Evolutionary conservation across 495 filamentous ascomycete species (phyloP).

Genomic region (Barbatosphaeria neglecta): DNA sequence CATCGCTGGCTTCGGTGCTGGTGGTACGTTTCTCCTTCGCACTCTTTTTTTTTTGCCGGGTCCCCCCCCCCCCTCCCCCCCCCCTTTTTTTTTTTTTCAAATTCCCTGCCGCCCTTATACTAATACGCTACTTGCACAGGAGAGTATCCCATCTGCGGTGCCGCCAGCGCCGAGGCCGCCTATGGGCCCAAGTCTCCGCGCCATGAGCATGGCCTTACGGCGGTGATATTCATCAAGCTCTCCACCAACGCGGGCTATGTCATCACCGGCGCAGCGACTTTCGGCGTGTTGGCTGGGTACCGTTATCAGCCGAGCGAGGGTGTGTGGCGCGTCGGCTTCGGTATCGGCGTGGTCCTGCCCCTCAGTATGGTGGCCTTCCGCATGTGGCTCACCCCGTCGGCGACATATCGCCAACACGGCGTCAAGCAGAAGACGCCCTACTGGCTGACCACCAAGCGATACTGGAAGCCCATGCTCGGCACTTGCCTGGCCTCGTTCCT

Average conservation of each 20-base stretch:
- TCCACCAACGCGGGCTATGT: conserved; percentile 38
- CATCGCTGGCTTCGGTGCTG: conserved; percentile 34
- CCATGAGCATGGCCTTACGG: conserved; percentile 26
- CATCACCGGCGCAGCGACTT: conserved; percentile 33
- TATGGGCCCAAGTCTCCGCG: conserved; percentile 16
- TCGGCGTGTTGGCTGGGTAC: conserved; percentile 34
- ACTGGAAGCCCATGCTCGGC: conserved; percentile 39
- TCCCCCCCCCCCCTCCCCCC: neutral
- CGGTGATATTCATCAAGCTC: conserved; percentile 43
- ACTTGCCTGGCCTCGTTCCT: conserved; percentile 41
- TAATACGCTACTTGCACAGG: too few relatives aligned
- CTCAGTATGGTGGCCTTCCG: conserved; percentile 42
- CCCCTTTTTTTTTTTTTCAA: too few relatives aligned
- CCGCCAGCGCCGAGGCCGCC: conserved; percentile 26
- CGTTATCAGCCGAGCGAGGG: conserved; percentile 27
- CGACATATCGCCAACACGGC: conserved; percentile 35
- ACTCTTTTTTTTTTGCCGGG: neutral
- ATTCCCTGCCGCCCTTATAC: too few relatives aligned
- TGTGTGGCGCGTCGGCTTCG: conserved; percentile 42
- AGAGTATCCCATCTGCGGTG: conserved; percentile 30
- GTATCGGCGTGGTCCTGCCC: conserved; percentile 40
- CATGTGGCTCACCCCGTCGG: conserved; percentile 39
- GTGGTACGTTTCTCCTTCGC: conserved; percentile 6
- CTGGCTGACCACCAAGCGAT: conserved; percentile 28
- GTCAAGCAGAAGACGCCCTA: conserved; percentile 38